Conservation (phyloP, 441 rosid genomes). For the Bocquillonia castaneifolia region DNA sequence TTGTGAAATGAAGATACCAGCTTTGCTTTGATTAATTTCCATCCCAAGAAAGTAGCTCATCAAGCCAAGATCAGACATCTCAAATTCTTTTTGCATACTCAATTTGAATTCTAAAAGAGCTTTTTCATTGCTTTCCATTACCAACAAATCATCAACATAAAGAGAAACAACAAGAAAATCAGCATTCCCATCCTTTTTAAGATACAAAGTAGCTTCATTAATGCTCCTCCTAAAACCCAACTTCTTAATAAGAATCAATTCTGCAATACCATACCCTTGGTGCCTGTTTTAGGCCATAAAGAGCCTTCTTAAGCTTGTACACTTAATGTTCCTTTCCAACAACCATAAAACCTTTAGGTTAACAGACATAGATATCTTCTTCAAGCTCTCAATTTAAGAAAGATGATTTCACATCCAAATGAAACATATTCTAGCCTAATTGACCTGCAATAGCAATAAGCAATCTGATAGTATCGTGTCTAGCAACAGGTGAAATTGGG, state of each 20-base stretch:
- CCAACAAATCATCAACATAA: conserved; percentile 1
- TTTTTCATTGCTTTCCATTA: background rate
- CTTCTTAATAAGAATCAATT: background rate
- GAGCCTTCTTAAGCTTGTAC: background rate
- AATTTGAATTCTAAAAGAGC: background rate
- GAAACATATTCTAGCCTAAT: background rate
- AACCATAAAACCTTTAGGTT: background rate
- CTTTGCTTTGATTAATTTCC: background rate
- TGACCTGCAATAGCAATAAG: background rate
- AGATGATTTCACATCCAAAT: background rate
- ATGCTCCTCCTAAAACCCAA: background rate
- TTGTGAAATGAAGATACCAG: no score
- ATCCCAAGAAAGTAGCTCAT: background rate
- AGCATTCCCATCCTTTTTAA: background rate
- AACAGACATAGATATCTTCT: background rate
- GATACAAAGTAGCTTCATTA: background rate
- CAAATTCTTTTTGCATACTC: background rate
- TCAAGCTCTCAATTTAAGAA: background rate
- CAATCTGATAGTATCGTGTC: background rate
- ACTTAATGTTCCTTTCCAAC: background rate
- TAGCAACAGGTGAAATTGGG: background rate
- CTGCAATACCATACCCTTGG: background rate
- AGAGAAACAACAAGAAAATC: background rate
- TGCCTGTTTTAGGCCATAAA: background rate
- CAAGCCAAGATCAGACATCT: background rate